These are phyloP conservation scores for Capsicum baccatum DNA, from an alignment of 257 asterid species.

Conservation along the genomic window DNA sequence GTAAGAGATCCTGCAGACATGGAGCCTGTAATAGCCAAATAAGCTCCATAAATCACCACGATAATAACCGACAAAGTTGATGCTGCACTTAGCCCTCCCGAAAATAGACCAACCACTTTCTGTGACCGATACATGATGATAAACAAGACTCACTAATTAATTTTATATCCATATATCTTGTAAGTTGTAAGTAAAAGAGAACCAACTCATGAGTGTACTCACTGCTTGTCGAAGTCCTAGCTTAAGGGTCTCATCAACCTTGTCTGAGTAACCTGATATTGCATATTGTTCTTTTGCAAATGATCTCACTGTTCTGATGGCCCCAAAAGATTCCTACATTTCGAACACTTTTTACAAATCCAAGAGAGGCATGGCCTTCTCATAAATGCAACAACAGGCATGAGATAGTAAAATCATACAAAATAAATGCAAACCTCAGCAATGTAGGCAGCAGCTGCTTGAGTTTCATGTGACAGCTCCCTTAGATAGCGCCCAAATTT, in stretches of 20 bases:
- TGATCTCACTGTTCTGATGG: constrained; percentile 84
- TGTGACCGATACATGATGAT: constrained; percentile 41
- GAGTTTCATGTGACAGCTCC: constrained; percentile 82
- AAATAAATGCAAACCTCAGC: constrained; percentile 64
- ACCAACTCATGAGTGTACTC: constrained; percentile 36
- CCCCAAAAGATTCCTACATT: constrained; percentile 79
- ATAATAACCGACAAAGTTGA: constrained; percentile 78
- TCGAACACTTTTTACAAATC: neutral
- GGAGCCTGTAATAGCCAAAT: constrained; percentile 73
- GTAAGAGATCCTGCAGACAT: constrained; percentile 80
- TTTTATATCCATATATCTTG: neutral
- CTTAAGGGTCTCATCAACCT: constrained; percentile 77
- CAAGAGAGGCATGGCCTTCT: neutral
- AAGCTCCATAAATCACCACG: constrained; percentile 77
- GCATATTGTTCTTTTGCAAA: constrained; percentile 84
- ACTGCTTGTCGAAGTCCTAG: constrained; percentile 88
- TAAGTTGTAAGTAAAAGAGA: constrained; percentile 17
- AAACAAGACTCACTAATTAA: neutral
- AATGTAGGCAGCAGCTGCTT: constrained; percentile 87
- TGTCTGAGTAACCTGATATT: constrained; percentile 67
- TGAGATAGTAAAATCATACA: neutral
- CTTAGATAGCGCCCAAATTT: constrained; percentile 70
- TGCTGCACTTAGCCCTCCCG: constrained; percentile 75
- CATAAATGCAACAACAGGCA: neutral
- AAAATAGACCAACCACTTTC: constrained; percentile 70